These are phyloP conservation scores for Boletus reticulatus DNA, from an alignment of 768 basidiomycete species.

Conservation along the genomic window DNA sequence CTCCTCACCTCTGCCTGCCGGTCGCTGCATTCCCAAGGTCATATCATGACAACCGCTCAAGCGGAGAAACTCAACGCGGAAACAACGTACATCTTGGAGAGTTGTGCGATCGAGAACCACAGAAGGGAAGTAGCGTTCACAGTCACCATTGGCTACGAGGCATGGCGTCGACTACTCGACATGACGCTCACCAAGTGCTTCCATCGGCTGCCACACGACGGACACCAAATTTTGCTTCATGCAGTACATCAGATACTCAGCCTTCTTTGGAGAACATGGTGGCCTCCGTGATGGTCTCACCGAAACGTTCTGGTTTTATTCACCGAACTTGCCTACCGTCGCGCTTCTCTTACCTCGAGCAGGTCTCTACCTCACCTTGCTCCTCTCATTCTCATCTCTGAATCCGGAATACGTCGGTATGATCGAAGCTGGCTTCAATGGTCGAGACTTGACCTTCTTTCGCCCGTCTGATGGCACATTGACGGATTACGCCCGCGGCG, in stretches of 20 bases:
- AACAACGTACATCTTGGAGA: constrained; percentile 73
- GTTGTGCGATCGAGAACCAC: constrained; percentile 86
- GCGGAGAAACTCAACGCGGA: constrained; percentile 68
- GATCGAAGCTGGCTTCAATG: constrained; percentile 44
- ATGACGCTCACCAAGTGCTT: constrained; percentile 87
- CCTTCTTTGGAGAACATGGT: too few species aligned
- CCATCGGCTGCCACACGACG: constrained; percentile 74
- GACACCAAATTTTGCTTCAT: constrained; percentile 23
- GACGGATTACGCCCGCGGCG: too few species aligned
- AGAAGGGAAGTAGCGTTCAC: constrained; percentile 77
- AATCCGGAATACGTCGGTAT: constrained; percentile 42
- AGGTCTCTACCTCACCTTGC: too few species aligned
- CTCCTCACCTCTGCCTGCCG: constrained; percentile 63
- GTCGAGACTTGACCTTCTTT: constrained; percentile 78
- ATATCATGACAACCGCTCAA: constrained; percentile 58
- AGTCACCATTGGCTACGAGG: constrained; percentile 65
- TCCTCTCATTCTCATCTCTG: too few species aligned
- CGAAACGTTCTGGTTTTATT: too few species aligned
- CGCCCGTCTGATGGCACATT: constrained; percentile 34
- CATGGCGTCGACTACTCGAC: constrained; percentile 86
- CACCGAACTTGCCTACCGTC: too few species aligned
- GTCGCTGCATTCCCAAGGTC: constrained; percentile 64
- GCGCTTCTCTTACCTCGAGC: too few species aligned
- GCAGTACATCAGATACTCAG: too few species aligned
- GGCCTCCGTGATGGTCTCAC: too few species aligned